phyloP scores from a whole-genome alignment of 441 rosid species.

The Hura crepitans region DNA sequence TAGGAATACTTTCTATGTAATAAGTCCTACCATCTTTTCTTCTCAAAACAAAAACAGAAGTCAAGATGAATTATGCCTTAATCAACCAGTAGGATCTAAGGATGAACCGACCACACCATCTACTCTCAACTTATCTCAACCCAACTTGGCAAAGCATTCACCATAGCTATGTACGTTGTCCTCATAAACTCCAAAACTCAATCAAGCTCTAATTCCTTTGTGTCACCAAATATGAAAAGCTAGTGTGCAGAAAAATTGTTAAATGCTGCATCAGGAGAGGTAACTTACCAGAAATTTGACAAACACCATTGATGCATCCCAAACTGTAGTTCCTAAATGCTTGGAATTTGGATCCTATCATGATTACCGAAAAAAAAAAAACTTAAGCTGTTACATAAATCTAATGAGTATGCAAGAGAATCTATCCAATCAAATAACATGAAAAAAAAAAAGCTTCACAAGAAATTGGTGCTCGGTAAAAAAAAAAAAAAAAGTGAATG shows the following conservation, averaged over 20 bases:
- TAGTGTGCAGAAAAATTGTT: not conserved
- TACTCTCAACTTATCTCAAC: constrained; percentile 3
- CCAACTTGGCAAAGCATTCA: not conserved
- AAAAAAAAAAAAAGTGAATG: too few species aligned
- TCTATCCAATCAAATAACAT: constrained; percentile 3
- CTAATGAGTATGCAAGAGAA: not conserved
- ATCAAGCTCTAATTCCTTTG: not conserved
- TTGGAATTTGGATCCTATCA: constrained; percentile 93
- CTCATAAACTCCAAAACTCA: constrained; percentile 1
- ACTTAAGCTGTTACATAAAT: constrained; percentile 17
- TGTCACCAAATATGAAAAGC: constrained; percentile 4
- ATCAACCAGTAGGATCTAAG: not conserved
- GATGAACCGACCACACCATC: constrained; percentile 1
- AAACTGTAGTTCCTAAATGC: constrained; percentile 96
- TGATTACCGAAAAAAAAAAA: constrained; percentile 27
- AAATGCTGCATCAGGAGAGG: too few species aligned
- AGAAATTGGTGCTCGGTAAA: not conserved
- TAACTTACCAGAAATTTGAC: constrained; percentile 72
- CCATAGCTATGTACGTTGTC: not conserved
- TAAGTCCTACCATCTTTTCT: not conserved
- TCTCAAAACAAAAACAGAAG: not conserved
- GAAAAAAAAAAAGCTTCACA: not conserved
- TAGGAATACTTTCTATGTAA: not conserved
- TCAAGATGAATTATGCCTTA: constrained; percentile 7
- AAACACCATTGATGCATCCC: constrained; percentile 98